A percentile compares a stretch with the other conserved stretches of the same genome.
These are phyloP conservation scores for Phylloporus sp. DNA, from an alignment of 768 basidiomycete species.

Conservation along the genomic window DNA sequence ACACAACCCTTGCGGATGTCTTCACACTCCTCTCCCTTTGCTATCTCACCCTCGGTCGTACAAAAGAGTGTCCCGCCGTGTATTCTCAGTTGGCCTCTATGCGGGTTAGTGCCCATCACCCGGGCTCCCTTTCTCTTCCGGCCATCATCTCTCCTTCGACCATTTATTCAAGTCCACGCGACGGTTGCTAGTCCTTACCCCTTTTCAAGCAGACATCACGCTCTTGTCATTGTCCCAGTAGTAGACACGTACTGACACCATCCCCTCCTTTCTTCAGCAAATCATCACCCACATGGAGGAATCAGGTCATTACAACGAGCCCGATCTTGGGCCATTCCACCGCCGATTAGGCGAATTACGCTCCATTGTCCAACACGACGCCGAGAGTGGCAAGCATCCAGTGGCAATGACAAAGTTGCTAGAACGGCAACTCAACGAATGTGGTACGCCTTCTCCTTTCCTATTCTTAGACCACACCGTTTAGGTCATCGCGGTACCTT, in stretches of 20 bases:
- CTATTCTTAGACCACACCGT: constrained; percentile 1
- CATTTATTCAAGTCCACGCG: not conserved
- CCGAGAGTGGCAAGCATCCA: constrained; percentile 77
- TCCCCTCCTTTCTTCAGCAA: constrained; percentile 55
- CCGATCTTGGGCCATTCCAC: constrained; percentile 86
- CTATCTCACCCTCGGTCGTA: constrained; percentile 97
- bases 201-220: constrained; percentile 21
- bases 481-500: not conserved
- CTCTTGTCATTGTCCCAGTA: constrained; percentile 19
- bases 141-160: not conserved
- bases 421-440: constrained; percentile 86
- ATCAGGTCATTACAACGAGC: constrained; percentile 88
- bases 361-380: constrained; percentile 80
- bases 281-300: constrained; percentile 95
- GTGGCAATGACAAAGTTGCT: constrained; percentile 85
- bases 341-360: constrained; percentile 77
- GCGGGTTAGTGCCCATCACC: constrained; percentile 61
- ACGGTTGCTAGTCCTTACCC: constrained; percentile 21
- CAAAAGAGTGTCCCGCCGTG: constrained; percentile 88
- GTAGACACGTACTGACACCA: constrained; percentile 26
- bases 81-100: constrained; percentile 97
- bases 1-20: constrained; percentile 93
- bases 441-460: constrained; percentile 55
- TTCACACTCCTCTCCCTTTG: constrained; percentile 93
- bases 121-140: constrained; percentile 4